Evolutionary conservation across 208 protist species (phyloP).

Genomic region (Borovskyia barvae): DNA sequence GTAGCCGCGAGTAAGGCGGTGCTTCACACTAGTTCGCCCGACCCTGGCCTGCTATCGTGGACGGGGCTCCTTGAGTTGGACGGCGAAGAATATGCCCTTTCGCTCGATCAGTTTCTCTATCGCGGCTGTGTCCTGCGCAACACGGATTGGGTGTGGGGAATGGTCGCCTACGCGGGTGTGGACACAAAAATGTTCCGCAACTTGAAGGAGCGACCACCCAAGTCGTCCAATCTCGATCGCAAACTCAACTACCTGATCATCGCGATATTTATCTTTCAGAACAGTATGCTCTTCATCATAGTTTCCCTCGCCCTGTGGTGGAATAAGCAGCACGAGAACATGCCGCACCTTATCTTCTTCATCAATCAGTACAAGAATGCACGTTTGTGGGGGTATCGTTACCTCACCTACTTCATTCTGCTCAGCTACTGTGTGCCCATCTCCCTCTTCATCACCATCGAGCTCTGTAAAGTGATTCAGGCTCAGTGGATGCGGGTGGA

Average conservation of each 20-base stretch:
- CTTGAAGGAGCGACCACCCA: constrained; percentile 77
- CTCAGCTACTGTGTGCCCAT: constrained; percentile 91
- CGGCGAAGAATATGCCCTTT: constrained; percentile 51
- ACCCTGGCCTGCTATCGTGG: constrained; percentile 78
- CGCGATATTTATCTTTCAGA: constrained; percentile 71
- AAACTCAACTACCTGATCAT: constrained; percentile 88
- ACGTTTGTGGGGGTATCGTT: constrained; percentile 64
- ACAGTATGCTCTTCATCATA: constrained; percentile 67
- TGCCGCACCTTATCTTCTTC: constrained; percentile 75
- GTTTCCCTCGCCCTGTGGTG: constrained; percentile 65
- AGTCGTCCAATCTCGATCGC: constrained; percentile 85
- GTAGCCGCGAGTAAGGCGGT: constrained; percentile 21
- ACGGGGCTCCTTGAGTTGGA: constrained; percentile 60
- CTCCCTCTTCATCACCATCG: constrained; percentile 91
- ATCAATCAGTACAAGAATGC: constrained; percentile 34
- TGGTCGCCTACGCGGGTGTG: constrained; percentile 91
- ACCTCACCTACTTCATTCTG: constrained; percentile 90
- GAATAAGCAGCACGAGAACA: constrained; percentile 39
- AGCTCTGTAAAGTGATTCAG: constrained; percentile 91
- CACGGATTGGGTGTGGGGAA: constrained; percentile 91
- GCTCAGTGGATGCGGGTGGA: constrained; percentile 87
- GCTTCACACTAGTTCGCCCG: constrained; percentile 62
- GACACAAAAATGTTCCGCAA: constrained; percentile 94
- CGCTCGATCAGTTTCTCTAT: constrained; percentile 88
- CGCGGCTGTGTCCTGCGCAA: constrained; percentile 89